Base-by-base conservation (phyloP, 495 filamentous ascomycete species). In the Annulohypoxylon stygium region DNA sequence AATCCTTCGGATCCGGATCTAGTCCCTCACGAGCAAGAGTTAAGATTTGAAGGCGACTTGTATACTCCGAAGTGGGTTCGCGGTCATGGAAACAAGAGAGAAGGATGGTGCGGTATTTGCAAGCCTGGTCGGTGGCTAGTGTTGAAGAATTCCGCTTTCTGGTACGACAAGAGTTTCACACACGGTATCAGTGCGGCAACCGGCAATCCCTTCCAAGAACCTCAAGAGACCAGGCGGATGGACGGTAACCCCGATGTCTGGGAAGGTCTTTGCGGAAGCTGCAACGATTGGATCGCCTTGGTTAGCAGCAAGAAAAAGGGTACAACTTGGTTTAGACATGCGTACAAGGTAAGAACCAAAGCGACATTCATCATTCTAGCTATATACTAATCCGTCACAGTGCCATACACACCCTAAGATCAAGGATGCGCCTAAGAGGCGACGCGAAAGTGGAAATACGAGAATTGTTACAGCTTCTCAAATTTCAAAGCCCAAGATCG, bases 241-340 rank as follows among this genome's bases (percentile, higher is more conserved):
- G 90, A 93, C 76, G 90, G 90, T n/a, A 93, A 92, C 73, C 87
- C 90, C 9, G 91, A 93, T 71, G 89, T 92, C 14, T 94, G 92
- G 92, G 92, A 94, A 78, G 92, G 92, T 6, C 82, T 92, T 8
- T 94, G 92, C 74, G 89, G 91, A 36, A 91, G 88, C 59, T 94
- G 92, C 78, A 90, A 88, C 61, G 91, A 93, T 43, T 94, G 92
- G 92, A 90, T 93, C 65, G 88, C 90, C 12, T 80, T 94, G 48
- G 90, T 92, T 47, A 93, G 90, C 79, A 93, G 90, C 75, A 94
- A 93, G 85, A 94, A 93, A 85, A 94, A 94, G 82, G 92, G 92
- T 2, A 93, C 92, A 4, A 93, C 92, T 4, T 94, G 92, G 92
- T 94, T 94, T 73, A 84, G 92, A 69, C 92, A 94, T 78, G 92